Evolutionary conservation across 1,139 yeast species (phyloP).

Genomic region (Kodamaea arcana): DNA sequence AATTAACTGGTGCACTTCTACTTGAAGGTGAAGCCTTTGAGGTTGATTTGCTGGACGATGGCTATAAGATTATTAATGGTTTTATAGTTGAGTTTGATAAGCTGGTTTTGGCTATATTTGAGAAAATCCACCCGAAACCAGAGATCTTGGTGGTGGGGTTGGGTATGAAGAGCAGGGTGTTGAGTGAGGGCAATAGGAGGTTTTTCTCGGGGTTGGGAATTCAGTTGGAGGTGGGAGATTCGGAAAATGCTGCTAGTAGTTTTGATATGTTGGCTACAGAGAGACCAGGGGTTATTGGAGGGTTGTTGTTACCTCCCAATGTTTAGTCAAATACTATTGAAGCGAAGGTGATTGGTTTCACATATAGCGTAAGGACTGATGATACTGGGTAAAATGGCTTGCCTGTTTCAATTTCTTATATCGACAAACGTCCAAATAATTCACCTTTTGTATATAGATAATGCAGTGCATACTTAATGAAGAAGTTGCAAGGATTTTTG

Average conservation of each 20-base stretch:
- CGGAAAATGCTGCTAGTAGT: slow-evolving; percentile 61
- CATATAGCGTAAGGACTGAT: no score
- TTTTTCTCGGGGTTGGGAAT: slow-evolving; percentile 57
- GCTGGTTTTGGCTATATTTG: slow-evolving; percentile 45
- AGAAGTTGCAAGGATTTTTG: no score
- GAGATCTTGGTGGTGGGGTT: slow-evolving; percentile 71
- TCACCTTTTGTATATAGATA: no score
- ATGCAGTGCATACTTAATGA: no score
- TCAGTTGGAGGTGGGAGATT: slow-evolving; percentile 64
- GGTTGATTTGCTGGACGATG: slow-evolving; percentile 43
- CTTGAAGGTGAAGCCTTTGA: slow-evolving; percentile 63
- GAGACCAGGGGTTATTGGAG: slow-evolving; percentile 68
- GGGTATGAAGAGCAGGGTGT: slow-evolving; percentile 59
- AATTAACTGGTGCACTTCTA: slow-evolving; percentile 52
- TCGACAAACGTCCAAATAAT: no score
- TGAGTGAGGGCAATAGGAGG: slow-evolving; percentile 51
- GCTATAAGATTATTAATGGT: slow-evolving; percentile 37
- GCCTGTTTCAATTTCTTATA: no score
- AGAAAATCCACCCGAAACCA: slow-evolving; percentile 69
- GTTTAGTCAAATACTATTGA: no score
- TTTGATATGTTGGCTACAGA: slow-evolving; percentile 79
- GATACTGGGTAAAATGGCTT: no score
- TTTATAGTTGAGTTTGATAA: slow-evolving; percentile 40
- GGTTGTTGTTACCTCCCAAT: slow-evolving; percentile 67
- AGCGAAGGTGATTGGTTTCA: no score